Evolutionary conservation across 345 rosid species (phyloP).

Genomic region (Trapa bicornis): DNA sequence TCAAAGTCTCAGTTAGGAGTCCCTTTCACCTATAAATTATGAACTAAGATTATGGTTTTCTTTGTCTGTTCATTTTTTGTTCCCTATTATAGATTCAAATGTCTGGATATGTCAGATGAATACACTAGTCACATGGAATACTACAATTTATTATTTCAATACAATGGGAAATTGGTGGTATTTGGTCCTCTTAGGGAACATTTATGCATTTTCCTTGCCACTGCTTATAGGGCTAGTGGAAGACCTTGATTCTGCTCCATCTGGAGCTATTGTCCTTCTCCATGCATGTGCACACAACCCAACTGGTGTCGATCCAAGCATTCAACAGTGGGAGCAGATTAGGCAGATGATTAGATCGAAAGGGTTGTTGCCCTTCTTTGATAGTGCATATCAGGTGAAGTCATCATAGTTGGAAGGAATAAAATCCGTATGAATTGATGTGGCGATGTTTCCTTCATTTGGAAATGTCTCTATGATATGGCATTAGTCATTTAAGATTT

Average conservation of each 20-base stretch:
- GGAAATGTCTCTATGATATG: too few species aligned
- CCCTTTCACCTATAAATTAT: neutral
- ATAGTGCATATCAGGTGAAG: constrained; percentile 85
- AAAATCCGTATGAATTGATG: neutral
- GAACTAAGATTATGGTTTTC: neutral
- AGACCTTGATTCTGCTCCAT: constrained; percentile 80
- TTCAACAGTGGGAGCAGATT: constrained; percentile 83
- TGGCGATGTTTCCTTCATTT: too few species aligned
- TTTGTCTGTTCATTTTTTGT: neutral
- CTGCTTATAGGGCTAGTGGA: constrained; percentile 53
- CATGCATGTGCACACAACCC: constrained; percentile 99
- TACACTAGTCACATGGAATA: too few species aligned
- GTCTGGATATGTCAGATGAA: neutral
- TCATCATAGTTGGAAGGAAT: neutral
- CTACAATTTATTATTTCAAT: neutral
- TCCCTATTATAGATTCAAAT: neutral
- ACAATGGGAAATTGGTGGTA: neutral
- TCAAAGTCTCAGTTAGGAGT: neutral
- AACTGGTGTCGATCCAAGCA: constrained; percentile 88
- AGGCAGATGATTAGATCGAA: constrained; percentile 65
- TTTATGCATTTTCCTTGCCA: constrained; percentile 4
- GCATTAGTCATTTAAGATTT: neutral
- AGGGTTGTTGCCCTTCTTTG: constrained; percentile 79
- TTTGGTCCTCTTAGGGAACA: neutral
- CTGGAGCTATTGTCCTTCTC: constrained; percentile 78